These are phyloP conservation scores for Herpetospermum pedunculosum DNA, from an alignment of 306 rosid species.

Conservation along the genomic window DNA sequence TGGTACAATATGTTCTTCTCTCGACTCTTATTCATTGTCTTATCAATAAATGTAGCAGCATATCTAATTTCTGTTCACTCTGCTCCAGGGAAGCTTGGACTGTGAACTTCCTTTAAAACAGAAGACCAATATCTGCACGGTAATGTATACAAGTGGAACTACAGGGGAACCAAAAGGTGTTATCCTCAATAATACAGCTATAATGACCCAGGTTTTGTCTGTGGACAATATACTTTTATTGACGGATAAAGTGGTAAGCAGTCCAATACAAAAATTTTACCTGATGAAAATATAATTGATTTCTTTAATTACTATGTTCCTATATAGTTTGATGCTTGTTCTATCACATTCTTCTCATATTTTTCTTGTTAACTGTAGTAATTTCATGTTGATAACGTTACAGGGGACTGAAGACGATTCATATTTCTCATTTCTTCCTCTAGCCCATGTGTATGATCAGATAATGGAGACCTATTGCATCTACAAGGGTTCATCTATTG, in stretches of 20 bases:
- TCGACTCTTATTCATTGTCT: constrained; percentile 1
- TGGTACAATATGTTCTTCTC: constrained; percentile 31
- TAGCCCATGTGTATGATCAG: constrained; percentile 79
- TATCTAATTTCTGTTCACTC: background rate
- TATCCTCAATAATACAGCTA: constrained; percentile 54
- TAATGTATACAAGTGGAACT: constrained; percentile 96
- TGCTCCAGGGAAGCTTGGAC: constrained; percentile 43
- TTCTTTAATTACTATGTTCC: background rate
- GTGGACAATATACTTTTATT: constrained; percentile 47
- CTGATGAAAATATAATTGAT: background rate
- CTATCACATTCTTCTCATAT: background rate
- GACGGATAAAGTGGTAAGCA: constrained; percentile 63
- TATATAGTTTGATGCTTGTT: background rate
- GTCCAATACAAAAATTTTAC: background rate
- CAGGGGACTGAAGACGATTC: constrained; percentile 68
- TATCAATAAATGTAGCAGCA: background rate
- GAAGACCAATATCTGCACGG: constrained; percentile 50
- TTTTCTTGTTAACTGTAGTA: background rate
- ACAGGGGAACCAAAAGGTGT: constrained; percentile 98
- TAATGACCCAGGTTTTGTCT: constrained; percentile 64
- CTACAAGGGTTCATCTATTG: constrained; percentile 63
- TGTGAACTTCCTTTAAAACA: constrained; percentile 48
- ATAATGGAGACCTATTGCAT: constrained; percentile 72
- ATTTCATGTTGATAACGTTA: constrained; percentile 6
- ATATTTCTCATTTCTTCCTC: constrained; percentile 77